phyloP scores from a whole-genome alignment of 108 stramenopile species.

The Epithemia pelagica region DNA sequence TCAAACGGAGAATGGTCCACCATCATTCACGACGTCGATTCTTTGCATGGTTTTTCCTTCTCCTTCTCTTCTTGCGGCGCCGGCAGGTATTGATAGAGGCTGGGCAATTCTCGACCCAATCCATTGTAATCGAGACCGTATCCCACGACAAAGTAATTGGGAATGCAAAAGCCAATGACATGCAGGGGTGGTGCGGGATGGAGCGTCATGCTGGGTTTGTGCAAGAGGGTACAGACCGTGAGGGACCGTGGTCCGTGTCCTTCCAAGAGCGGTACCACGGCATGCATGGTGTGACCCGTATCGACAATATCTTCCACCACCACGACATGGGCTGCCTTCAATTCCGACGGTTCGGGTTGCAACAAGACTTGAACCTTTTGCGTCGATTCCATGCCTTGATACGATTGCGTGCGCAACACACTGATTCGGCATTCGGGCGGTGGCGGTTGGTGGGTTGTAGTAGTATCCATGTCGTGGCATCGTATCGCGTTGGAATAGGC shows the following conservation, averaged over 20 bases:
- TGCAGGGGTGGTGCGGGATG: constrained; percentile 20
- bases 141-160: constrained; percentile 54
- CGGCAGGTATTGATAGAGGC: too few relatives aligned
- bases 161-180: constrained; percentile 51
- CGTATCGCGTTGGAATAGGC: too few relatives aligned
- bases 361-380: constrained; percentile 24
- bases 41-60: too few relatives aligned
- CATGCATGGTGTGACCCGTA: constrained; percentile 48
- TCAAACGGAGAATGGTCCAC: too few relatives aligned
- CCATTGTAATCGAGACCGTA: constrained; percentile 66
- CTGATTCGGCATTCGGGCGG: constrained; percentile 25
- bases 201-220: constrained; percentile 12
- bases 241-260: constrained; percentile 20
- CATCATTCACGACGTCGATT: too few relatives aligned
- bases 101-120: constrained; percentile 48
- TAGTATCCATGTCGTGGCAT: too few relatives aligned
- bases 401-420: constrained; percentile 35
- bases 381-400: constrained; percentile 33
- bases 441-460: too few relatives aligned
- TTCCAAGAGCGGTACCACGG: constrained; percentile 33
- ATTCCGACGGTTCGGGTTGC: not conserved
- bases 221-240: constrained; percentile 39
- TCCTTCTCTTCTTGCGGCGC: too few relatives aligned
- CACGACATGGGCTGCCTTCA: constrained; percentile 39
- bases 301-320: constrained; percentile 69